Conservation (phyloP, 2,329 filamentous ascomycete genomes). For the Neurospora sp. region DNA sequence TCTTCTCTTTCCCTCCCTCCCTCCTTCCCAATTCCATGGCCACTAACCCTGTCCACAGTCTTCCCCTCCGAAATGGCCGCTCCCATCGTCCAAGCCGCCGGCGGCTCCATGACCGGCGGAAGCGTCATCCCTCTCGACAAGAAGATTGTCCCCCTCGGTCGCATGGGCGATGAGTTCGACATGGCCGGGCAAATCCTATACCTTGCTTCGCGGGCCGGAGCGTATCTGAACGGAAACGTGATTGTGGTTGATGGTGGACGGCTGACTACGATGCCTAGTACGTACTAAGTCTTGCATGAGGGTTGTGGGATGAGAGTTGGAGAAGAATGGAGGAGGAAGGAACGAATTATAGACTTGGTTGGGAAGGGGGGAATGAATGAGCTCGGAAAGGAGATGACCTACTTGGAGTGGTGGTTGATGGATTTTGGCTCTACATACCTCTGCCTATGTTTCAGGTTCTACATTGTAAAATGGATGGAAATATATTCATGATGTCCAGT, state of each 20-base stretch:
- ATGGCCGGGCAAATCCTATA: conserved; percentile 57
- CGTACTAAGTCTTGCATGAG: conserved; percentile 15
- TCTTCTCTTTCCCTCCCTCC: not conserved
- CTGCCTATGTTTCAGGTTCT: too few relatives aligned
- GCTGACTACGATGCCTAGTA: conserved; percentile 43
- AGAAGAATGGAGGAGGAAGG: too few relatives aligned
- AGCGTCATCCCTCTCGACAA: conserved; percentile 26
- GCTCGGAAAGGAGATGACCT: too few relatives aligned
- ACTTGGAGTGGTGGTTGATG: too few relatives aligned
- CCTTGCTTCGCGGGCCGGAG: conserved; percentile 53
- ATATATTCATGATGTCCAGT: too few relatives aligned
- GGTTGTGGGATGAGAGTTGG: too few relatives aligned
- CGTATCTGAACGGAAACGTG: conserved; percentile 55
- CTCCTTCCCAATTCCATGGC: not conserved
- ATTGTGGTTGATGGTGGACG: conserved; percentile 55
- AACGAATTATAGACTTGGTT: too few relatives aligned
- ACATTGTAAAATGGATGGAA: too few relatives aligned
- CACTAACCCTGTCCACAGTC: conserved; percentile 22
- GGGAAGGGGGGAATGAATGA: too few relatives aligned
- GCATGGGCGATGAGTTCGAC: conserved; percentile 51
- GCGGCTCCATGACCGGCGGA: conserved; percentile 23
- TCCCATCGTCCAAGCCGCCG: conserved; percentile 31
- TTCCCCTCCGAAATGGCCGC: conserved; percentile 53
- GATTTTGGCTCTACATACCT: too few relatives aligned
- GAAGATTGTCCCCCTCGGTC: conserved; percentile 43